phyloP scores from a whole-genome alignment of 768 basidiomycete species.

The Kwoniella botswanensis region DNA sequence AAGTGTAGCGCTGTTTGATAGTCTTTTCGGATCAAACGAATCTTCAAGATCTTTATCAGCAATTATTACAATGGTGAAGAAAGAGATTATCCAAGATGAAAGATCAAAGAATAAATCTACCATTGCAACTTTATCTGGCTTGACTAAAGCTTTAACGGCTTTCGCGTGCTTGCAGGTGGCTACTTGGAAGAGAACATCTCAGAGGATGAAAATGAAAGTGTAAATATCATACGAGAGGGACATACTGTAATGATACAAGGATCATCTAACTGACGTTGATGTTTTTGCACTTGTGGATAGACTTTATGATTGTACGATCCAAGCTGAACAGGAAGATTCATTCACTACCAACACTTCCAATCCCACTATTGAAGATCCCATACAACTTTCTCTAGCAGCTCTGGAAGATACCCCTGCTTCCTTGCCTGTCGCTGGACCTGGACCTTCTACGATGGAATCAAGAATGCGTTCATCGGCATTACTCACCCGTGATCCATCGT shows the following conservation, averaged over 20 bases:
- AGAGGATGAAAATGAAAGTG: slow-evolving; percentile 52
- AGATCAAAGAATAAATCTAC: slow-evolving; percentile 47
- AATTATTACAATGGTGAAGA: slow-evolving; percentile 58
- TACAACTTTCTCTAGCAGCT: background rate
- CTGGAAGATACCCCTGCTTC: background rate
- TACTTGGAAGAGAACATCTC: slow-evolving; percentile 55
- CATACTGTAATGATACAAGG: background rate
- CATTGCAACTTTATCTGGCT: slow-evolving; percentile 47
- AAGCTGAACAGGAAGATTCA: slow-evolving; percentile 31
- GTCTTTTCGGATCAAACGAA: slow-evolving; percentile 59
- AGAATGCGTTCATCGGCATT: background rate
- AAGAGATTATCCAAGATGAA: slow-evolving; percentile 55
- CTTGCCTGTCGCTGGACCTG: slow-evolving; percentile 26
- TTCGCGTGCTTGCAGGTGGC: slow-evolving; percentile 59
- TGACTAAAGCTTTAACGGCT: slow-evolving; percentile 60
- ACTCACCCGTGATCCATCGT: background rate
- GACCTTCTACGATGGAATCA: slow-evolving; percentile 23
- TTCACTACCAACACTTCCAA: background rate
- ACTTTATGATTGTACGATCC: slow-evolving; percentile 58
- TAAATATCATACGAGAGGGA: slow-evolving; percentile 26
- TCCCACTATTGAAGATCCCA: background rate
- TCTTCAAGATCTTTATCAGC: slow-evolving; percentile 56
- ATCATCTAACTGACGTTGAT: background rate
- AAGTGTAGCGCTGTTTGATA: slow-evolving; percentile 47
- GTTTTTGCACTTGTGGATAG: slow-evolving; percentile 19